Conservation (phyloP, 2,329 filamentous ascomycete species). For the Colletotrichum ledebouriae region DNA sequence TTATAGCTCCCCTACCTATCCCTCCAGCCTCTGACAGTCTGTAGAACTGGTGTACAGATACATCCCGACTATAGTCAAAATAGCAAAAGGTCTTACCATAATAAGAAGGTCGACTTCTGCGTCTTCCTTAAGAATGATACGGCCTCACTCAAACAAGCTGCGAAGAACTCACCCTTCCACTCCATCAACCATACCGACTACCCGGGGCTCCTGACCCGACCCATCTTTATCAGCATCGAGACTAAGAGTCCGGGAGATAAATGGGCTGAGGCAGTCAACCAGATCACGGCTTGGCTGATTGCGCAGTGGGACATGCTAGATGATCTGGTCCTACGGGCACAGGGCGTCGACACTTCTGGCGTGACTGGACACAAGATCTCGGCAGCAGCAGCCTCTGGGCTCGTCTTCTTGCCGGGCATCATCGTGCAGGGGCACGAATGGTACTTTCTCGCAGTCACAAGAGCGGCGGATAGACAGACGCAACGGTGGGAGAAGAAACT, state of each 20-base stretch:
- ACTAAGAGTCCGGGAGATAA: slow-evolving; percentile 24
- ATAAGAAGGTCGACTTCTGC: slow-evolving; percentile 13
- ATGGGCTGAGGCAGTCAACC: slow-evolving; percentile 12
- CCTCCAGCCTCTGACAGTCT: neutral
- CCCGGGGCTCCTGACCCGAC: slow-evolving; percentile 3
- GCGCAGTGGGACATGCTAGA: neutral
- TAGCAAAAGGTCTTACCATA: neutral
- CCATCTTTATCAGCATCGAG: slow-evolving; percentile 32
- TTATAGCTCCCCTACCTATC: no score
- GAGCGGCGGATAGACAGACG: slow-evolving; percentile 13
- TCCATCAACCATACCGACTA: slow-evolving; percentile 32
- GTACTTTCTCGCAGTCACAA: slow-evolving; percentile 43
- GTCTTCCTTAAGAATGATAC: neutral
- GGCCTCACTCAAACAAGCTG: neutral
- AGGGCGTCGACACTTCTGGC: neutral
- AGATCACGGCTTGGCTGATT: neutral
- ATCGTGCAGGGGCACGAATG: slow-evolving; percentile 44
- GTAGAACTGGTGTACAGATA: neutral
- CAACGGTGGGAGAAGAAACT: no score
- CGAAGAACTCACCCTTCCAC: neutral
- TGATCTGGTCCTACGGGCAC: neutral
- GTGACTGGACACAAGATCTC: neutral
- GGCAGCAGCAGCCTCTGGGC: neutral
- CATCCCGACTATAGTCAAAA: neutral
- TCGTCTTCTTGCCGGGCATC: slow-evolving; percentile 43